phyloP scores from a whole-genome alignment of 1,284 basidiomycete species.

The Ganoderma lucidum region DNA sequence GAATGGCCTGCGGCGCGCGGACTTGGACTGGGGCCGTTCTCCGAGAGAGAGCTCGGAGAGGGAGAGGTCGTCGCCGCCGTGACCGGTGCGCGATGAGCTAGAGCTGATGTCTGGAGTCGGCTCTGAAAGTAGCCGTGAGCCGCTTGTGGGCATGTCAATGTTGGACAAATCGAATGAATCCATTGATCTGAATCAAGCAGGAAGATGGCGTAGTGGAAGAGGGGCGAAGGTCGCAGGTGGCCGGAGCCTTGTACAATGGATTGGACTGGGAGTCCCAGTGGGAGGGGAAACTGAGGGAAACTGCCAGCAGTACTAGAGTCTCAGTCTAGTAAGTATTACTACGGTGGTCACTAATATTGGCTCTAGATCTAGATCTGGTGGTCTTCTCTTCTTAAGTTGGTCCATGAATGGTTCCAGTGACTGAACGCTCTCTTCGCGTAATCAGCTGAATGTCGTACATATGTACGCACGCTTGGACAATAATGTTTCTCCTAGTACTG shows the following conservation, averaged over 20 bases:
- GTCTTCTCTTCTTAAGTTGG: too few species aligned
- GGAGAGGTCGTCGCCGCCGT: constrained; percentile 62
- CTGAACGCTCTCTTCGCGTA: too few species aligned
- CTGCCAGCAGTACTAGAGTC: too few species aligned
- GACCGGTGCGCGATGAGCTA: constrained; percentile 52
- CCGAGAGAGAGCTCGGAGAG: constrained; percentile 67
- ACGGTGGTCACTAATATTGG: too few species aligned
- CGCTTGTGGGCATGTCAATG: constrained; percentile 44
- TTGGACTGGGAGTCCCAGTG: not conserved
- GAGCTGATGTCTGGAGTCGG: constrained; percentile 51
- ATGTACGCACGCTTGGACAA: not conserved
- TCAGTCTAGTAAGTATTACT: too few species aligned
- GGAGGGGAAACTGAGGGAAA: too few species aligned
- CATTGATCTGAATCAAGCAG: constrained; percentile 30
- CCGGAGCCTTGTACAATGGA: not conserved
- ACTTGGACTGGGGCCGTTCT: constrained; percentile 41
- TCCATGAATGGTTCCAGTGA: too few species aligned
- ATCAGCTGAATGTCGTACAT: too few species aligned
- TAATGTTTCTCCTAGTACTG: not conserved
- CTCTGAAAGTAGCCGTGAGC: constrained; percentile 61
- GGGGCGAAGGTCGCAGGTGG: not conserved
- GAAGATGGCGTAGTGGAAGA: not conserved
- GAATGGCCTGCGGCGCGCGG: constrained; percentile 42
- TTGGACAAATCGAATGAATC: constrained; percentile 46
- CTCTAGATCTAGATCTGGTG: too few species aligned